Evolutionary conservation across 164 flowering plant species (phyloP).

Genomic region (Buxus sempervirens): DNA sequence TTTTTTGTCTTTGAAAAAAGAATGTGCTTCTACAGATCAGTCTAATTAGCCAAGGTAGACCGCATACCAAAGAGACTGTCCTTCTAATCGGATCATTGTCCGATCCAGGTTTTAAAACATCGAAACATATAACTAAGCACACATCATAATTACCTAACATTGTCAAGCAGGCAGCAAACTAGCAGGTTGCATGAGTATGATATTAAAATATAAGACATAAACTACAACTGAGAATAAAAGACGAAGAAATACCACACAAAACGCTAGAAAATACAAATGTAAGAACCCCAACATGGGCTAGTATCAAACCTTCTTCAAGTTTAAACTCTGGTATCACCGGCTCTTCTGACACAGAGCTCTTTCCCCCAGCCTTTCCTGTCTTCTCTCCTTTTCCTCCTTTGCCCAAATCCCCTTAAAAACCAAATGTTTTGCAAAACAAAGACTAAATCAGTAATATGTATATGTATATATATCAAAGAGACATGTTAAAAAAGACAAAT

Average conservation of each 20-base stretch:
- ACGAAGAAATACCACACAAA: neutral
- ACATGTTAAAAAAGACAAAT: neutral
- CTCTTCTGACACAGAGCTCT: slow-evolving; percentile 30
- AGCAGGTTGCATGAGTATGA: too few species aligned
- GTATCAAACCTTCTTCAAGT: slow-evolving; percentile 48
- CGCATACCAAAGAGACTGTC: too few species aligned
- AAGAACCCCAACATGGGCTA: neutral
- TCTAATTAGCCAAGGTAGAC: too few species aligned
- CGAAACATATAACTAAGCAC: too few species aligned
- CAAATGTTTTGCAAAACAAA: slow-evolving; percentile 9
- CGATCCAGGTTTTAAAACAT: too few species aligned
- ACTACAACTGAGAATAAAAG: neutral
- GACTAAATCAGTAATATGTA: neutral
- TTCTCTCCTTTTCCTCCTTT: slow-evolving; percentile 55
- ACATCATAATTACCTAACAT: too few species aligned
- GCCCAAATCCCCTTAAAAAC: slow-evolving; percentile 26
- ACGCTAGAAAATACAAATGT: neutral
- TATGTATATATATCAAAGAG: neutral
- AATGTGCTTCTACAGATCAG: too few species aligned
- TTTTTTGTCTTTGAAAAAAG: too few species aligned
- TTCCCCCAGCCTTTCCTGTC: slow-evolving; percentile 30
- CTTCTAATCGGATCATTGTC: too few species aligned
- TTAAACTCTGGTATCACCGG: slow-evolving; percentile 37
- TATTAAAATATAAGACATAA: too few species aligned
- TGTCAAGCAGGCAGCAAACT: neutral